Conservation (phyloP, 2,329 filamentous ascomycete species). For the Biscogniauxia sp. region DNA sequence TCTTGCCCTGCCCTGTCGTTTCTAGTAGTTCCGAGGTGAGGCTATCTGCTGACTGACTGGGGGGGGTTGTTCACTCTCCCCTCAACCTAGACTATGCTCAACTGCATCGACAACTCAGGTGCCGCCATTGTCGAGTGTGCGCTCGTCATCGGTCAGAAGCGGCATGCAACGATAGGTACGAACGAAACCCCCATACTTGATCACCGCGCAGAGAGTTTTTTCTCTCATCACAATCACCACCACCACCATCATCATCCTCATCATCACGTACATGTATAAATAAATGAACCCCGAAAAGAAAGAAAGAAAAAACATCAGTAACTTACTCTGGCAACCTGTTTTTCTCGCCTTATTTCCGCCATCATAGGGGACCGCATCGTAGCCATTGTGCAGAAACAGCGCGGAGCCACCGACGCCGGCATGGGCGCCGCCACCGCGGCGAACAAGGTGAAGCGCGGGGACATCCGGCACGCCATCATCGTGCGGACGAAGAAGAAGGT, state of each 20-base stretch:
- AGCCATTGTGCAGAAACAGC: conserved; percentile 95
- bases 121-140: conserved; percentile 96
- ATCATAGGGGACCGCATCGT: conserved; percentile 86
- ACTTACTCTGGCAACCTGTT: conserved; percentile 4
- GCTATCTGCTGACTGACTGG: neutral
- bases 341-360: neutral
- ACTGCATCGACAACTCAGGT: conserved; percentile 99
- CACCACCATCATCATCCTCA: too few relatives aligned
- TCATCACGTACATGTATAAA: too few relatives aligned
- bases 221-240: too few relatives aligned
- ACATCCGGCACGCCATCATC: conserved; percentile 93
- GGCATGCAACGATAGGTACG: conserved; percentile 81
- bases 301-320: too few relatives aligned
- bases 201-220: too few relatives aligned
- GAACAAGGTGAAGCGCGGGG: conserved; percentile 93
- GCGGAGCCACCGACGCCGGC: conserved; percentile 70
- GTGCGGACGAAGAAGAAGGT: conserved; percentile 88
- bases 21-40: neutral
- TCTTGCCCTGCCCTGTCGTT: too few relatives aligned
- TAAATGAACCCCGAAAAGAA: too few relatives aligned
- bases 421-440: conserved; percentile 70
- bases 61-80: too few relatives aligned
- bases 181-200: too few relatives aligned
- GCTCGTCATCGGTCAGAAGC: conserved; percentile 87
- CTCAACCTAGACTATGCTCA: conserved; percentile 83